These are phyloP conservation scores for Pueraria montana DNA, from an alignment of 306 rosid genomes.

Conservation along the genomic window DNA sequence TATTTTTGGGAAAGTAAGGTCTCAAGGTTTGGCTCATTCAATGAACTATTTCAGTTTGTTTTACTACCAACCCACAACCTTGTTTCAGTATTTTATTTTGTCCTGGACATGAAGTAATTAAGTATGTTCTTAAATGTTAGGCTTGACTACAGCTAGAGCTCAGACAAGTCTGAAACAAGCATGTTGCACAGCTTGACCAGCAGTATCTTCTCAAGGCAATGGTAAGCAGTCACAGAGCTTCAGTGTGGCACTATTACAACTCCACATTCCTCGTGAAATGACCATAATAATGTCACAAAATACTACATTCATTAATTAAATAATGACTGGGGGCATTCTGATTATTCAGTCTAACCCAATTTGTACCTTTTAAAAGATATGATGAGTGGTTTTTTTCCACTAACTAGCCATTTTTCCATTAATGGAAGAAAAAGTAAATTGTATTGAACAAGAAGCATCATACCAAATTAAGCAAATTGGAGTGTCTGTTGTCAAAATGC, in stretches of 20 bases:
- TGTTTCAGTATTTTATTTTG: slow-evolving; percentile 17
- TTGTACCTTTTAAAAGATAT: not conserved
- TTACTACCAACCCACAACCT: slow-evolving; percentile 10
- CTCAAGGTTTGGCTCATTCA: slow-evolving; percentile 12
- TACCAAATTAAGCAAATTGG: slow-evolving; percentile 73
- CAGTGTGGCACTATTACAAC: slow-evolving; percentile 6
- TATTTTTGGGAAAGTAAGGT: not conserved
- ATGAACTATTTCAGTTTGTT: not conserved
- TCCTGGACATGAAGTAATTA: not conserved
- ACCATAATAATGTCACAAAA: slow-evolving; percentile 14
- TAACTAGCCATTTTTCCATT: slow-evolving; percentile 15
- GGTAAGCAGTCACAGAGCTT: not conserved
- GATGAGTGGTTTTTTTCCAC: not conserved
- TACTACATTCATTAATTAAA: not conserved
- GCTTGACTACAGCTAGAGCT: slow-evolving; percentile 2
- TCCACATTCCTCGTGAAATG: slow-evolving; percentile 13
- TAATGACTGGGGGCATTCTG: slow-evolving; percentile 6
- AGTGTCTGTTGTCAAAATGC: slow-evolving; percentile 82
- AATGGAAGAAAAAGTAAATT: slow-evolving; percentile 23
- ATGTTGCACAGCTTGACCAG: slow-evolving; percentile 12
- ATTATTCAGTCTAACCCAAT: slow-evolving; percentile 3
- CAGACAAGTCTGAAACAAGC: slow-evolving; percentile 1
- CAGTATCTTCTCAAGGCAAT: slow-evolving; percentile 30
- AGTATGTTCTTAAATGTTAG: slow-evolving; percentile 7
- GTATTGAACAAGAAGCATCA: slow-evolving; percentile 38